phyloP scores from a whole-genome alignment of 768 basidiomycete genomes.

The Clavulina sp. region DNA sequence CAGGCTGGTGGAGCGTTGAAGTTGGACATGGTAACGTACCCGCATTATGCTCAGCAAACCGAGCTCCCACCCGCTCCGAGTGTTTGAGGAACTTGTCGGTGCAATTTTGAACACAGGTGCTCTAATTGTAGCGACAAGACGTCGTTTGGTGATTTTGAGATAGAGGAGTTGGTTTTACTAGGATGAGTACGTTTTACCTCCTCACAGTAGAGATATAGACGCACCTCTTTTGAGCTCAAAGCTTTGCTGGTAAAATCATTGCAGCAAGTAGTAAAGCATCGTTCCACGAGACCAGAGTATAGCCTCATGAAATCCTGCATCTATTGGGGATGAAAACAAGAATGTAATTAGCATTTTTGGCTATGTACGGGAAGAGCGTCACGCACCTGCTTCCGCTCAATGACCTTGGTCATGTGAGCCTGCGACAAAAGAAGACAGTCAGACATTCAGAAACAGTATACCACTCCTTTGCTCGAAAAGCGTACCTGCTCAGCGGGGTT shows the following conservation, averaged over 20 bases:
- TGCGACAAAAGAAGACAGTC: conserved; percentile 23
- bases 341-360: too few relatives aligned
- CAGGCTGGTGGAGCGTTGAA: too few relatives aligned
- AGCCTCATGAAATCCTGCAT: conserved; percentile 98
- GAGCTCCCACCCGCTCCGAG: conserved; percentile 78
- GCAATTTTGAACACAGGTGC: conserved; percentile 81
- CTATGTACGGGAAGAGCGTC: too few relatives aligned
- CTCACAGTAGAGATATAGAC: neutral
- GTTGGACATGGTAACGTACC: conserved; percentile 48
- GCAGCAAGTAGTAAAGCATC: conserved; percentile 87
- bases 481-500: conserved; percentile 46
- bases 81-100: conserved; percentile 97
- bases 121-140: conserved; percentile 33
- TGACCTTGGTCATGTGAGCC: conserved; percentile 86
- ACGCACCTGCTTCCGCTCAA: conserved; percentile 89
- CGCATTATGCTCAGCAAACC: conserved; percentile 84
- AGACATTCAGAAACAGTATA: neutral
- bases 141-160: neutral
- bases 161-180: neutral
- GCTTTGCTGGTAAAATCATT: conserved; percentile 96
- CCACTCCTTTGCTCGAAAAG: neutral
- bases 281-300: conserved; percentile 87
- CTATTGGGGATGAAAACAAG: conserved; percentile 30
- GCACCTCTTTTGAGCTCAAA: conserved; percentile 80
- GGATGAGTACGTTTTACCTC: neutral